phyloP scores from a whole-genome alignment of 1,284 basidiomycete species.

The Microbotryomycetes sp. region DNA sequence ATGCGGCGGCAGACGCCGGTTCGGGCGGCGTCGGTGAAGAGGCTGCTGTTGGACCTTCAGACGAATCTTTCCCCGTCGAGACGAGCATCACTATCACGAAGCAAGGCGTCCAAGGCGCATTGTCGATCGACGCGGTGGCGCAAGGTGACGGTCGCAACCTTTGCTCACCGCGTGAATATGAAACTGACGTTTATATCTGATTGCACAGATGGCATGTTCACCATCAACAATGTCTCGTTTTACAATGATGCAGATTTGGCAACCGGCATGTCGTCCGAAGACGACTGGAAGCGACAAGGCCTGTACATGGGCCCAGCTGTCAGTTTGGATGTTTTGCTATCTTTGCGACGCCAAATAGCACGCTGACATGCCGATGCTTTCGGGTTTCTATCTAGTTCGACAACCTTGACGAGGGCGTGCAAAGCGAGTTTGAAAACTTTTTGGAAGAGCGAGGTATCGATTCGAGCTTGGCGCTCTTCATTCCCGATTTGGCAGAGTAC shows the following conservation, averaged over 20 bases:
- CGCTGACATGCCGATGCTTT: neutral
- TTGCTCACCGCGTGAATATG: neutral
- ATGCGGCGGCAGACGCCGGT: slow-evolving; percentile 44
- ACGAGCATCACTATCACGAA: slow-evolving; percentile 78
- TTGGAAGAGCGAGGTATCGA: slow-evolving; percentile 81
- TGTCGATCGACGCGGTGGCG: slow-evolving; percentile 71
- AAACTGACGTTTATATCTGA: slow-evolving; percentile 25
- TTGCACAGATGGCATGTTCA: slow-evolving; percentile 60
- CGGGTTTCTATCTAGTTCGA: slow-evolving; percentile 56
- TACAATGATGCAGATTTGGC: slow-evolving; percentile 68
- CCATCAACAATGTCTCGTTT: slow-evolving; percentile 82
- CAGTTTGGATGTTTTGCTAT: slow-evolving; percentile 33
- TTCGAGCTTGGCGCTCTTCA: slow-evolving; percentile 55
- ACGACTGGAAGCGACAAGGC: slow-evolving; percentile 85
- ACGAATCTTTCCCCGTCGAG: slow-evolving; percentile 55
- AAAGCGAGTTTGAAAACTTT: slow-evolving; percentile 77
- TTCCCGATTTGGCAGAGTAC: slow-evolving; percentile 52
- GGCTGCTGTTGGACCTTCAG: slow-evolving; percentile 22
- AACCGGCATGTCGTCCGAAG: slow-evolving; percentile 72
- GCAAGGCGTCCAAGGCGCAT: slow-evolving; percentile 51
- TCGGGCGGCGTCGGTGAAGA: slow-evolving; percentile 28
- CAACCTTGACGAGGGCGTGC: slow-evolving; percentile 76
- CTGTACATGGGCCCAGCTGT: slow-evolving; percentile 87
- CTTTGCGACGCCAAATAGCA: neutral
- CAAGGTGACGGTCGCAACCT: slow-evolving; percentile 45